Percentiles rank a stretch among this genome's conserved stretches.
Conservation (phyloP, 78 protist species). For the Tieghemostelium lacteum region DNA sequence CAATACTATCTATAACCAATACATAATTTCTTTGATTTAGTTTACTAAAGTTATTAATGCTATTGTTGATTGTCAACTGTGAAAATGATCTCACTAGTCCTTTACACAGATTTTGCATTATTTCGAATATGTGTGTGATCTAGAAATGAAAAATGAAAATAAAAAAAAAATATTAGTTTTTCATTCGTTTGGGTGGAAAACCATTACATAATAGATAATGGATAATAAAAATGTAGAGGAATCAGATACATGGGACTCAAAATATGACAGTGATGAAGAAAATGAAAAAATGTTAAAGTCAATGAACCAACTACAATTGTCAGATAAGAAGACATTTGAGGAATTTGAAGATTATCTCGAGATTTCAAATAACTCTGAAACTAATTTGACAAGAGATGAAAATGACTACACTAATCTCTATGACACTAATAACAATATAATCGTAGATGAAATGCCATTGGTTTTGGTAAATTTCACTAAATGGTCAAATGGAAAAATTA, state of each 20-base stretch:
- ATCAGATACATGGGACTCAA: slow-evolving; percentile 55
- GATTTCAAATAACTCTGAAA: too few relatives aligned
- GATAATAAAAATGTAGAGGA: neutral
- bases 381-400: neutral
- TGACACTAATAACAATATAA: neutral
- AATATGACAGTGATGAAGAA: neutral
- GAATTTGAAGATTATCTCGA: too few relatives aligned
- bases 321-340: too few relatives aligned
- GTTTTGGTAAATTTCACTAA: slow-evolving; percentile 55
- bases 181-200: too few relatives aligned
- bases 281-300: too few relatives aligned
- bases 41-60: too few relatives aligned
- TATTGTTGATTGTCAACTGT: neutral
- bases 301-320: too few relatives aligned
- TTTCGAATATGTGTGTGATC: neutral
- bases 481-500: slow-evolving; percentile 36
- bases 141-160: neutral
- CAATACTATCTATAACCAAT: slow-evolving; percentile 37
- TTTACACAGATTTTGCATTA: neutral
- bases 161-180: slow-evolving; percentile 5
- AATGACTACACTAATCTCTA: too few relatives aligned
- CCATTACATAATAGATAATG: neutral
- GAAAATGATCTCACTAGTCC: neutral
- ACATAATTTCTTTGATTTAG: slow-evolving; percentile 21
- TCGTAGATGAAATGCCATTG: slow-evolving; percentile 46